phyloP scores from a whole-genome alignment of 345 rosid genomes.

The Jatropha curcas region DNA sequence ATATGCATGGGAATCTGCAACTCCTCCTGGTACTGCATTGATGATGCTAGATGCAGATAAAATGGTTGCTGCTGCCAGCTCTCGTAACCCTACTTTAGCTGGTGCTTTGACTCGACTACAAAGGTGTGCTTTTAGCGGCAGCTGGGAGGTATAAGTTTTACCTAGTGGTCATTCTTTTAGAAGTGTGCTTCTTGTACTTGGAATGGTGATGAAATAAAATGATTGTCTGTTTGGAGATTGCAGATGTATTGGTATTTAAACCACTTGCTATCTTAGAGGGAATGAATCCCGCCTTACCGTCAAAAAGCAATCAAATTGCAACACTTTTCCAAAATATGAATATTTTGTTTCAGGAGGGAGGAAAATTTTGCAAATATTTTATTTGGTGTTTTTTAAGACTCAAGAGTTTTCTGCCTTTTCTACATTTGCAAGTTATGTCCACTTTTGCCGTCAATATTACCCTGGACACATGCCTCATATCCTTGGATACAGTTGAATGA shows the following conservation, averaged over 20 bases:
- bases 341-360: no score
- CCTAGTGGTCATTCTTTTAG: constrained; percentile 18
- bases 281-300: no score
- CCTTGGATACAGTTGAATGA: no score
- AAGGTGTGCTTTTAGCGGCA: constrained; percentile 98
- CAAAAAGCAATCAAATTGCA: no score
- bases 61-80: constrained; percentile 99
- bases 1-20: constrained; percentile 99
- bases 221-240: background rate
- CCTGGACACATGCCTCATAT: no score
- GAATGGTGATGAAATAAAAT: background rate
- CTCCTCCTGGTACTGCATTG: constrained; percentile 99
- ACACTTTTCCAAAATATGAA: no score
- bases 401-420: no score
- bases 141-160: constrained; percentile 91
- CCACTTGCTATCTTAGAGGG: no score
- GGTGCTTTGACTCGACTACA: constrained; percentile 98
- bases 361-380: no score
- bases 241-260: background rate
- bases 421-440: no score
- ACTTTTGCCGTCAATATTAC: no score
- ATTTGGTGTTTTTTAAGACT: no score
- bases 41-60: constrained; percentile 99
- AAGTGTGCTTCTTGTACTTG: constrained; percentile 4
- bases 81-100: constrained; percentile 97